phyloP scores from a whole-genome alignment of 2,329 filamentous ascomycete species.

The Albophoma yamanashiensis region DNA sequence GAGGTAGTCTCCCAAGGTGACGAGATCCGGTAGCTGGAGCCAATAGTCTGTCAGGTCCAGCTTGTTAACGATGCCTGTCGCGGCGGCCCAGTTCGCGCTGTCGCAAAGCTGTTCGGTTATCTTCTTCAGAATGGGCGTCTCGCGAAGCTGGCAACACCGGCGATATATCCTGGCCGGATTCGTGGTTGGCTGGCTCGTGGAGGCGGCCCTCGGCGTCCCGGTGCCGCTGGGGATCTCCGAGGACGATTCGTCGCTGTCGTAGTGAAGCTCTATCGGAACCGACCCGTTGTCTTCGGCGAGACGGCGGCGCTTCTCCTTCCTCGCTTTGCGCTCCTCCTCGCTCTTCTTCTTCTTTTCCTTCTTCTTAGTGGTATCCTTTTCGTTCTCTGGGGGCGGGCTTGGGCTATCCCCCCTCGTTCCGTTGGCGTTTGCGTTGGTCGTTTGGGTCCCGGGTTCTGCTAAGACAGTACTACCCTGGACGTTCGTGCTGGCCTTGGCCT shows the following conservation, averaged over 20 bases:
- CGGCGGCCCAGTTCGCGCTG: constrained; percentile 51
- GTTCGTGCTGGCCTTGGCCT: constrained; percentile 15
- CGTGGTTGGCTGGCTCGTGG: constrained; percentile 55
- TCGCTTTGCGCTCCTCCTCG: constrained; percentile 83
- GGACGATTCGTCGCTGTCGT: constrained; percentile 56
- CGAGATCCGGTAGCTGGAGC: constrained; percentile 70
- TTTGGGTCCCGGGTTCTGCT: not conserved
- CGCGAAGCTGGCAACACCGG: constrained; percentile 84
- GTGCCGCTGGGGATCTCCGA: constrained; percentile 14
- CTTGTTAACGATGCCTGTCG: constrained; percentile 68
- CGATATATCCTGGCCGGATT: constrained; percentile 90
- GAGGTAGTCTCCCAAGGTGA: constrained; percentile 87
- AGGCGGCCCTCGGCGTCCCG: constrained; percentile 11
- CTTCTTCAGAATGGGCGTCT: constrained; percentile 84
- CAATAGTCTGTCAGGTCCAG: constrained; percentile 78
- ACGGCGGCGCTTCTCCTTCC: constrained; percentile 78
- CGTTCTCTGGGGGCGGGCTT: constrained; percentile 16
- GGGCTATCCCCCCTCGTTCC: constrained; percentile 10
- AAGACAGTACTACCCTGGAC: not conserved
- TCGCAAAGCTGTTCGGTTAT: constrained; percentile 80
- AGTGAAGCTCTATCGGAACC: constrained; percentile 72
- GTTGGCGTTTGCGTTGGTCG: not conserved
- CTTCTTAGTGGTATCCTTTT: constrained; percentile 50
- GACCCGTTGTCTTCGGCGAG: constrained; percentile 81
- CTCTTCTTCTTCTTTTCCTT: constrained; percentile 95